A percentile compares a stretch with the other conserved stretches of the same genome.
Conservation (phyloP, 2,329 filamentous ascomycete genomes). For the Calonectria pteridis region DNA sequence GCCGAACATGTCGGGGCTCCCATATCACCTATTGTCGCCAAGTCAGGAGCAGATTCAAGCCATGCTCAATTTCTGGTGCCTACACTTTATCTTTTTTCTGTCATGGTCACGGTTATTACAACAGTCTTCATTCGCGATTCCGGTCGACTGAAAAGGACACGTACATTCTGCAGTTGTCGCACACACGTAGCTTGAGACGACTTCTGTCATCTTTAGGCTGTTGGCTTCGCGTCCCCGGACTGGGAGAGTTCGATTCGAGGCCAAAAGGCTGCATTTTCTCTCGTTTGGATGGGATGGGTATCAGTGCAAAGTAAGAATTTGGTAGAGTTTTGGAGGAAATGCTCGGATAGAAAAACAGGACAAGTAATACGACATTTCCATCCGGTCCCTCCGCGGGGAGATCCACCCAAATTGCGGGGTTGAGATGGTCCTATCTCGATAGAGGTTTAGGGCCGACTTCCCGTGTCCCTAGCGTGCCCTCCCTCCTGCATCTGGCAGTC, state of each 20-base stretch:
- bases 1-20: background rate
- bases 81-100: conserved; percentile 2
- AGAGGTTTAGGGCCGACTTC: background rate
- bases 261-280: background rate
- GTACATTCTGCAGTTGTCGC: background rate
- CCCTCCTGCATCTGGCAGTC: background rate
- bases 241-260: background rate
- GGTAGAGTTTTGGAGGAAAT: background rate
- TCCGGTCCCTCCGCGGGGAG: background rate
- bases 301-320: background rate
- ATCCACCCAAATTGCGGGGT: background rate
- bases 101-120: background rate
- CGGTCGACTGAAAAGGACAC: background rate
- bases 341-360: background rate
- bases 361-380: background rate
- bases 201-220: background rate
- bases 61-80: background rate
- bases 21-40: conserved; percentile 1
- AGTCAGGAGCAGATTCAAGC: background rate
- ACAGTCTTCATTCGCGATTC: background rate
- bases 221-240: too few species aligned
- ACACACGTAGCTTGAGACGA: background rate
- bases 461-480: background rate
- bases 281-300: too few species aligned
- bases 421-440: background rate